These are phyloP conservation scores for Inga leiocalycina DNA, from an alignment of 306 rosid genomes.

Conservation along the genomic window DNA sequence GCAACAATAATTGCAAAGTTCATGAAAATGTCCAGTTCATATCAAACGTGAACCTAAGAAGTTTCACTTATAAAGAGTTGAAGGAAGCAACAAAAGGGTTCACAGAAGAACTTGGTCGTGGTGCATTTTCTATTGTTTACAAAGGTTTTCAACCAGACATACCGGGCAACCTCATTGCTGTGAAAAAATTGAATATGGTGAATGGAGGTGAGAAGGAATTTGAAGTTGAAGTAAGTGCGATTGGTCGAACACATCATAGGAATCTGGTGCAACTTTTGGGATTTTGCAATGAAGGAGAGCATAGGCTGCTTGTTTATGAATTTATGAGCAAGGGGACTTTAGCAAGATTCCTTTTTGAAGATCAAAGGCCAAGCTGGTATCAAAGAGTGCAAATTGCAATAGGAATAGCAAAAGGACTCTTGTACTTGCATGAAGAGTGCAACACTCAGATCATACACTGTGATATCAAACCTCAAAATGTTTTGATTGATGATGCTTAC, in stretches of 20 bases:
- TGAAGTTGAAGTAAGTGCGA: background rate
- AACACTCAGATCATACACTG: slow-evolving; percentile 23
- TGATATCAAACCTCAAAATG: slow-evolving; percentile 20
- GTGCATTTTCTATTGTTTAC: slow-evolving; percentile 30
- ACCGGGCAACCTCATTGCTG: background rate
- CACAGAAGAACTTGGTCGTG: slow-evolving; percentile 28
- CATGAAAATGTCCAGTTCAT: background rate
- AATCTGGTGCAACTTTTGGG: background rate
- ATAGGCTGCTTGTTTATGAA: slow-evolving; percentile 23
- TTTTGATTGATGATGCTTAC: background rate
- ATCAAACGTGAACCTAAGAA: slow-evolving; percentile 7
- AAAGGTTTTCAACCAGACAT: background rate
- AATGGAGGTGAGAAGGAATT: background rate
- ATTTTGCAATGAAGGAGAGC: slow-evolving; percentile 21
- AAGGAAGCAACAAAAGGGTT: slow-evolving; percentile 25
- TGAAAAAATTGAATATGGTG: background rate
- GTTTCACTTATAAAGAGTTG: slow-evolving; percentile 25
- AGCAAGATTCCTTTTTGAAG: slow-evolving; percentile 15
- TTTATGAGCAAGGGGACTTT: slow-evolving; percentile 28
- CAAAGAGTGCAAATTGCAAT: slow-evolving; percentile 24
- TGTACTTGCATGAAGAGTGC: slow-evolving; percentile 31
- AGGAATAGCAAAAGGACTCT: slow-evolving; percentile 16
- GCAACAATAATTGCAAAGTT: background rate
- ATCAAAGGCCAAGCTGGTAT: slow-evolving; percentile 18
- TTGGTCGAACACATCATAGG: background rate